phyloP scores from a whole-genome alignment of 306 rosid species.

The Mucuna pruriens region DNA sequence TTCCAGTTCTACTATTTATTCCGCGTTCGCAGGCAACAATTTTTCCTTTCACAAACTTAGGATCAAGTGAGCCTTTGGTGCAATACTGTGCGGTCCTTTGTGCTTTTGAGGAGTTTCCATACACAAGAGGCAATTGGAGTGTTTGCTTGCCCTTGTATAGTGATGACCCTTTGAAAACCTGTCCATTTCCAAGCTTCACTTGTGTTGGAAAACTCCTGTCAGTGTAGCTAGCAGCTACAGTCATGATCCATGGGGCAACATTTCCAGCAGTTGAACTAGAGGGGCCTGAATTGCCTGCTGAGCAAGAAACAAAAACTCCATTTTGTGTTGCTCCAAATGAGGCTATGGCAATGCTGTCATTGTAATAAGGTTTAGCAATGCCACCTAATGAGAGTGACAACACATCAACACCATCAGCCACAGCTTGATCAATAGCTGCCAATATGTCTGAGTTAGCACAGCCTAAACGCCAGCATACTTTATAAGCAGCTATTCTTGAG shows the following conservation, averaged over 20 bases:
- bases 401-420: slow-evolving; percentile 66
- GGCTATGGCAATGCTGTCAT: slow-evolving; percentile 63
- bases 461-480: slow-evolving; percentile 65
- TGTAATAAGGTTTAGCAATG: slow-evolving; percentile 41
- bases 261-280: slow-evolving; percentile 51
- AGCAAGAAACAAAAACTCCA: slow-evolving; percentile 64
- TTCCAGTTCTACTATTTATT: slow-evolving; percentile 39
- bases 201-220: slow-evolving; percentile 59
- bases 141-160: slow-evolving; percentile 51
- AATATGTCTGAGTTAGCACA: slow-evolving; percentile 61
- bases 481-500: slow-evolving; percentile 66
- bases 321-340: slow-evolving; percentile 60
- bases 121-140: slow-evolving; percentile 51
- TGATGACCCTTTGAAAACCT: slow-evolving; percentile 59
- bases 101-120: slow-evolving; percentile 52
- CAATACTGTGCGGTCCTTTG: slow-evolving; percentile 48
- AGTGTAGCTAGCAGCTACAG: slow-evolving; percentile 73
- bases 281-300: slow-evolving; percentile 78
- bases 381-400: slow-evolving; percentile 76
- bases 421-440: slow-evolving; percentile 67
- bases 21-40: slow-evolving; percentile 67
- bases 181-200: slow-evolving; percentile 64
- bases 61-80: slow-evolving; percentile 46
- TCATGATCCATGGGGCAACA: slow-evolving; percentile 72
- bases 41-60: slow-evolving; percentile 53